phyloP scores from a whole-genome alignment of 352 stramenopile species.

The Phytopythium ostracodes region DNA sequence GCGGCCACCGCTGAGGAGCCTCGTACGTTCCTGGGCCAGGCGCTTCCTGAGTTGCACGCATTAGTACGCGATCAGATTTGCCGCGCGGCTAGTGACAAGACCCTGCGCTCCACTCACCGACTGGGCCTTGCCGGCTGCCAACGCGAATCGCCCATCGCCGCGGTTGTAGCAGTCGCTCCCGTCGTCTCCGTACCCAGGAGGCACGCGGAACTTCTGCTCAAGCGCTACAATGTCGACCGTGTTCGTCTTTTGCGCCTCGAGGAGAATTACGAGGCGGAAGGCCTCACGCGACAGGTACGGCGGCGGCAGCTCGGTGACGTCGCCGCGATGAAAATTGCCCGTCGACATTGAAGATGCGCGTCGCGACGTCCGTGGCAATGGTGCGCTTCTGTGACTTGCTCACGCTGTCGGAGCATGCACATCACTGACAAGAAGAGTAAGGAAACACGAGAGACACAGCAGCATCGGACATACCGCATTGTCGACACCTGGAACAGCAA shows the following conservation, averaged over 20 bases:
- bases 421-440: neutral
- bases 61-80: neutral
- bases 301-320: conserved; percentile 4
- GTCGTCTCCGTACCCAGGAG: conserved; percentile 40
- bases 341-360: neutral
- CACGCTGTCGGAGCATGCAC: neutral
- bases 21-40: conserved; percentile 60
- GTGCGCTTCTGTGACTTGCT: neutral
- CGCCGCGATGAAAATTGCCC: neutral
- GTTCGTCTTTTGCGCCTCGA: conserved; percentile 55
- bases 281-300: conserved; percentile 62
- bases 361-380: too few relatives aligned
- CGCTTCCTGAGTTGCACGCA: conserved; percentile 19
- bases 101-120: neutral
- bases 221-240: conserved; percentile 50
- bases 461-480: neutral
- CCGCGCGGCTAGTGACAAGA: neutral
- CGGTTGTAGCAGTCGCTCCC: conserved; percentile 8
- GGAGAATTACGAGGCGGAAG: conserved; percentile 58
- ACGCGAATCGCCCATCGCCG: neutral
- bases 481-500: neutral
- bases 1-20: conserved; percentile 20
- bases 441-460: neutral
- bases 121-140: too few relatives aligned
- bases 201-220: conserved; percentile 53